Evolutionary conservation across 1,139 yeast genomes (phyloP).

Genomic region (Sugiyamaella castrensis): DNA sequence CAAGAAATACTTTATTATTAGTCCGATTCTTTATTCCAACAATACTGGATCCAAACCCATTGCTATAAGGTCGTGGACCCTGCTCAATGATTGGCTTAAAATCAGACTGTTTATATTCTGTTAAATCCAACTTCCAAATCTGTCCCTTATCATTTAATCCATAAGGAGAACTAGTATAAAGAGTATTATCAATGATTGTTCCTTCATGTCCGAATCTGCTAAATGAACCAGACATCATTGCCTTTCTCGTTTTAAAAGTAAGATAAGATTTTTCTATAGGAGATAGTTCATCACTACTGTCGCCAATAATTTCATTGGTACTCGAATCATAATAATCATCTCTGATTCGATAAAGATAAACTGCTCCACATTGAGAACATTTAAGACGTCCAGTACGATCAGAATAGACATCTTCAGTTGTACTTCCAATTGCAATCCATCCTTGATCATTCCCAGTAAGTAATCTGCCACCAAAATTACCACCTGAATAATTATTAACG

Average conservation of each 20-base stretch:
- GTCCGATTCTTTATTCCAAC: conserved; percentile 29
- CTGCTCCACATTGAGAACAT: conserved; percentile 41
- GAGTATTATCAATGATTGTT: conserved; percentile 24
- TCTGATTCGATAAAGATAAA: conserved; percentile 38
- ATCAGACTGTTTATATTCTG: conserved; percentile 16
- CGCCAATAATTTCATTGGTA: background rate
- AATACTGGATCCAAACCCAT: conserved; percentile 44
- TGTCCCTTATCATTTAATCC: conserved; percentile 43
- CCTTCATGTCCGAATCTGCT: conserved; percentile 40
- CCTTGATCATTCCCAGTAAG: conserved; percentile 27
- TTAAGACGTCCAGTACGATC: conserved; percentile 15
- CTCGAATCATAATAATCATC: conserved; percentile 11
- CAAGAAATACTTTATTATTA: conserved; percentile 26
- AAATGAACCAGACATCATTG: conserved; percentile 19
- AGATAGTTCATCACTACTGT: conserved; percentile 5
- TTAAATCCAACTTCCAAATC: conserved; percentile 42
- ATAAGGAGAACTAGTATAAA: conserved; percentile 43
- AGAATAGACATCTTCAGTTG: conserved; percentile 21
- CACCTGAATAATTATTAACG: conserved; percentile 16
- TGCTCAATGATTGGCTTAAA: conserved; percentile 25
- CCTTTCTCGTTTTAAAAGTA: conserved; percentile 12
- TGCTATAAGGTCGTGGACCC: conserved; percentile 34
- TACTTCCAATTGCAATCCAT: conserved; percentile 31
- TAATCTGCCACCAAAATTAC: conserved; percentile 32
- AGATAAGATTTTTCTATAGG: conserved; percentile 1